Evolutionary conservation across 805 yeast species (phyloP), one percentile per base, ranked within the genome.

Genomic region (Barnettozyma siamensis): DNA sequence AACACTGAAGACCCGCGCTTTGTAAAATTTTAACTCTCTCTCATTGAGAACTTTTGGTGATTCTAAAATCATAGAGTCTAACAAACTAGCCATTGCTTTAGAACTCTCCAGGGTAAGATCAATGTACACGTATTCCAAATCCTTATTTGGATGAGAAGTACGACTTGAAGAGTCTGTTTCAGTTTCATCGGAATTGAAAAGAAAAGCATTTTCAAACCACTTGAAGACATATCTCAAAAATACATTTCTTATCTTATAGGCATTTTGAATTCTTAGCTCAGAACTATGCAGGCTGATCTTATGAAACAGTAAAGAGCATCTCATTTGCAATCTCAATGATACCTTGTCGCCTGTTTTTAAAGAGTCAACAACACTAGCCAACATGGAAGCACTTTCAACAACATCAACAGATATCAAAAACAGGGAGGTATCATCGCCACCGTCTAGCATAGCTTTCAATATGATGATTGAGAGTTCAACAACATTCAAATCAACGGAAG

Each of bases 31-130:
- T 27, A 76, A 52, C 48, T 79, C 85, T 16, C 64, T 66, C 40
- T 73, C 80, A 38, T 70, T 67, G 11, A 70, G 65, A 23, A 76
- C 79, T 43, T 68, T 81, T 28, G 75, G 81, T 20, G 73, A 69
- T 42, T 80, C 89, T 33, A 81, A 57, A 4, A 81, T 72, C 26
- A 81, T 57, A n/a, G 71, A 67, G 21, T 72, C 73, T 19, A 85
- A 67, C 17, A 80, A 67, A 18, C 71, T 56, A 2, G 82, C 71
- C 40, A 84, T 58, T 17, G 80, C 76, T 47, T 70, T 70, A 0
- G 85, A 75, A 33, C 82, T 69, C 53, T 83, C 89, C 7, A 73
- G 68, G 0, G 83, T 78, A n/a, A 80, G 66, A 55, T 80, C 87
- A 36, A 78, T 60, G 41, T 70, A 69, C 27, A 77, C 55, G 45